These are phyloP conservation scores for Aspergillus avenaceus DNA, from an alignment of 495 filamentous ascomycete species.

Conservation along the genomic window DNA sequence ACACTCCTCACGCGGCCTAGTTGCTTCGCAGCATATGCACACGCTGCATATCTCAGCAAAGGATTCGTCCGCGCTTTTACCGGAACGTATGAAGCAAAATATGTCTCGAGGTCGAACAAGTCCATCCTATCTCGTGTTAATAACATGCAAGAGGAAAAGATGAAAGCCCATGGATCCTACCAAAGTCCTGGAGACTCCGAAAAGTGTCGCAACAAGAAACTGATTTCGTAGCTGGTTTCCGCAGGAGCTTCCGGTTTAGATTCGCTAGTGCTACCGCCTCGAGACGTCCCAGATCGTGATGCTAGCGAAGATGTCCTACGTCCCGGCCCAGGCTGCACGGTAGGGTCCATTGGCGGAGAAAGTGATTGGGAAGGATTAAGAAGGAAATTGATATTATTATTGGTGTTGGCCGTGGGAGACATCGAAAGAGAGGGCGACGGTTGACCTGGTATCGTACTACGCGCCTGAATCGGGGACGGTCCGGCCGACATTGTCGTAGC, in stretches of 20 bases:
- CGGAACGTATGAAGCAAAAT: conserved; percentile 57
- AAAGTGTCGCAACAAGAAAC: conserved; percentile 60
- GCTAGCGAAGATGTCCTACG: conserved; percentile 27
- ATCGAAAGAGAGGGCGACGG: conserved; percentile 37
- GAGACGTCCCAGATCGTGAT: conserved; percentile 19
- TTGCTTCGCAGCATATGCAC: conserved; percentile 60
- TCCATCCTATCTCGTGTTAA: conserved; percentile 54
- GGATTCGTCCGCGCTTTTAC: conserved; percentile 53
- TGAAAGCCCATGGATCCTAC: conserved; percentile 27
- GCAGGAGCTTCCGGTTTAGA: conserved; percentile 22
- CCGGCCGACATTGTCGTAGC: conserved; percentile 30
- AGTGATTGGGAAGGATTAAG: conserved; percentile 50
- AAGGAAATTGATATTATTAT: conserved; percentile 54
- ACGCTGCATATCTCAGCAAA: conserved; percentile 55
- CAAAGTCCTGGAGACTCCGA: conserved; percentile 56
- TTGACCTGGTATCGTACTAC: conserved; percentile 30
- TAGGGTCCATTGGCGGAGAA: conserved; percentile 46
- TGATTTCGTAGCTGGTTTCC: conserved; percentile 52
- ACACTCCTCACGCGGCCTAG: conserved; percentile 50
- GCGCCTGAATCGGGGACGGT: conserved; percentile 31
- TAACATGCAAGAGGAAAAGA: background rate
- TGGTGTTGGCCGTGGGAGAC: conserved; percentile 34
- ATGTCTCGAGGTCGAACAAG: conserved; percentile 55
- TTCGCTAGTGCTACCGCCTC: conserved; percentile 11
- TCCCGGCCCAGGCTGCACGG: conserved; percentile 31